Evolutionary conservation across 2,329 filamentous ascomycete species (phyloP), one percentile per base, ranked within the genome.

Genomic region (Penicillium sp.): DNA sequence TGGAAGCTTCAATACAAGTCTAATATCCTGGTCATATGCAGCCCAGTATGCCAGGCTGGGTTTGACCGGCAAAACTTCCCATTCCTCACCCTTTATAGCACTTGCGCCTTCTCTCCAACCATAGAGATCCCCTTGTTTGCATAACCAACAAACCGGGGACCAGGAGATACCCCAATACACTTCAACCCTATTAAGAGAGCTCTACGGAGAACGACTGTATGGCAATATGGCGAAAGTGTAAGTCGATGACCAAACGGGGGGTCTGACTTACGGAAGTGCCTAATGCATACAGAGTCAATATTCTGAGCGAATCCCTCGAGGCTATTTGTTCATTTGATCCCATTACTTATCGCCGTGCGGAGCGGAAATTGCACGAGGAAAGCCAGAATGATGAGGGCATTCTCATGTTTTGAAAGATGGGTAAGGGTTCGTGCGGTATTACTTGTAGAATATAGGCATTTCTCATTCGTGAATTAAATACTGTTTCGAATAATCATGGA

Each of bases 281-380:
- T 27, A 27, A 27, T 27, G 25, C 7, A 27, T 27, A 27, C 25
- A 9, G 7, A 27, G 1, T 27, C 2, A 27, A 27, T 27, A 27
- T 27, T 27, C 8, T 27, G 25, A 27, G 25, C 8, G 8, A 27
- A 27, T 6, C 25, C 25, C 25, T 27, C 2, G 7, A 27, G 8
- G 25, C 25, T 27, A 27, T 7, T 8, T 27, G 25, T 8, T 27
- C 25, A 8, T 40, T 57, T 10, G 55, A 57, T 44, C 41, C 51
- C 12, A 32, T 41, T 13, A 57, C 52, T 23, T 42, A 57, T 25
- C 45, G 53, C n/a, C 34, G 42, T 15, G 41, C 16, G 16, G 50
- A 34, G 34, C 35, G 50, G 6, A 39, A 47, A 13, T 13, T 46
- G 12, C 42, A 42, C 2, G 50, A 47, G 21, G 42, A 47, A 16